A percentile compares a stretch with the other conserved stretches of the same genome.
These are phyloP conservation scores for Cryptococcus sp. DNA, from an alignment of 1,284 basidiomycete genomes.

Conservation along the genomic window DNA sequence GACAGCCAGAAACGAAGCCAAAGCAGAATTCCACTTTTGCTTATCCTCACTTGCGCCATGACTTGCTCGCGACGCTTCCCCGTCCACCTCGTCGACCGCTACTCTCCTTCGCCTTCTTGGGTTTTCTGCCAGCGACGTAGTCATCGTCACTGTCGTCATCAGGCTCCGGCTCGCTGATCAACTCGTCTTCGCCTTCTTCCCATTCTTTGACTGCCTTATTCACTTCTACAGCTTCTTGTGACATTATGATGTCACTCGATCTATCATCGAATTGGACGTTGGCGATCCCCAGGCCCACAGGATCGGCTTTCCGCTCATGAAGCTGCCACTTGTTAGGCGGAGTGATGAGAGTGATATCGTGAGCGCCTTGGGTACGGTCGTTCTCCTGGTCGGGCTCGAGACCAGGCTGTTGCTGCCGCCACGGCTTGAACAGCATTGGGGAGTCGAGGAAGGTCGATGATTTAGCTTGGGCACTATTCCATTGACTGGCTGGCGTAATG, in stretches of 20 bases:
- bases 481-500: conserved; percentile 19
- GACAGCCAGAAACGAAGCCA: too few relatives aligned
- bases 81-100: conserved; percentile 4
- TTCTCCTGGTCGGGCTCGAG: conserved; percentile 11
- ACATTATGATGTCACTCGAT: conserved; percentile 4
- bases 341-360: conserved; percentile 36
- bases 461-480: conserved; percentile 14
- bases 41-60: neutral
- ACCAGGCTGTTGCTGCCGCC: conserved; percentile 4
- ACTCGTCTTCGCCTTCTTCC: conserved; percentile 23
- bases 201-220: conserved; percentile 6
- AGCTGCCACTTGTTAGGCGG: conserved; percentile 25
- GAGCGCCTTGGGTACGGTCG: conserved; percentile 13
- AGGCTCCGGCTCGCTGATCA: conserved; percentile 14
- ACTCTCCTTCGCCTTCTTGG: conserved; percentile 16
- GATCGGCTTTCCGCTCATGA: conserved; percentile 25
- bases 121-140: conserved; percentile 29
- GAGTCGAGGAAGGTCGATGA: neutral
- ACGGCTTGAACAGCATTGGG: conserved; percentile 13
- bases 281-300: conserved; percentile 45
- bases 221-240: neutral
- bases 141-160: conserved; percentile 39
- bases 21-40: too few relatives aligned
- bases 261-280: conserved; percentile 42
- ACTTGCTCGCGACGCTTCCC: neutral